Evolutionary conservation across 148 eudicot genomes (phyloP).

Genomic region (Bassia scoparia): DNA sequence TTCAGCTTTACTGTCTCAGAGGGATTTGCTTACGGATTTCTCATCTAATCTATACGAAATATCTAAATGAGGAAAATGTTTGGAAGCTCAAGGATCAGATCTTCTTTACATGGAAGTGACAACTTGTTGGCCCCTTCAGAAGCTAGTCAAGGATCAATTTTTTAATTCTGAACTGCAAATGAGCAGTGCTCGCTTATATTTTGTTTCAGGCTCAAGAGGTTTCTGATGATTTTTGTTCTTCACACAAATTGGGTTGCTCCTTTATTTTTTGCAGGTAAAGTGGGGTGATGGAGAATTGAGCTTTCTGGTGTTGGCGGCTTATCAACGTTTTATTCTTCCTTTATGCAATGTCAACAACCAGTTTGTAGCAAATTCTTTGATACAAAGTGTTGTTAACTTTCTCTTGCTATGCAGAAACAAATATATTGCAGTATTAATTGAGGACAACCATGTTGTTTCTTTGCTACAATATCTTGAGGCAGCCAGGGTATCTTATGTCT

Average conservation of each 20-base stretch:
- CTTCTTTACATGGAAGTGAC: conserved; percentile 18
- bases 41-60: conserved; percentile 4
- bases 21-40: not conserved
- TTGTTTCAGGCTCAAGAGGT: conserved; percentile 28
- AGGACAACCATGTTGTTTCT: conserved; percentile 21
- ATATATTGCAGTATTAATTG: conserved; percentile 9
- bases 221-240: conserved; percentile 32
- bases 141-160: conserved; percentile 18
- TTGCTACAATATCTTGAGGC: not conserved
- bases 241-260: conserved; percentile 39
- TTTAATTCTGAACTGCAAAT: conserved; percentile 17
- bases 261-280: conserved; percentile 65
- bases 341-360: conserved; percentile 35
- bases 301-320: conserved; percentile 19
- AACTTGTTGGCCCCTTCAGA: not conserved
- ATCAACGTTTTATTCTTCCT: conserved; percentile 33
- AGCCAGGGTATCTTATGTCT: not conserved
- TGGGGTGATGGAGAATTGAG: conserved; percentile 35
- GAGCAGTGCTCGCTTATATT: conserved; percentile 29
- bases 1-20: not conserved
- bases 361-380: conserved; percentile 38
- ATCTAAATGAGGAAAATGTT: not conserved
- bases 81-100: conserved; percentile 20
- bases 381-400: conserved; percentile 37
- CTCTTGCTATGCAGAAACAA: conserved; percentile 22